Evolutionary conservation across 2,329 filamentous ascomycete genomes (phyloP).

Genomic region (Scedosporium aurantiacum): DNA sequence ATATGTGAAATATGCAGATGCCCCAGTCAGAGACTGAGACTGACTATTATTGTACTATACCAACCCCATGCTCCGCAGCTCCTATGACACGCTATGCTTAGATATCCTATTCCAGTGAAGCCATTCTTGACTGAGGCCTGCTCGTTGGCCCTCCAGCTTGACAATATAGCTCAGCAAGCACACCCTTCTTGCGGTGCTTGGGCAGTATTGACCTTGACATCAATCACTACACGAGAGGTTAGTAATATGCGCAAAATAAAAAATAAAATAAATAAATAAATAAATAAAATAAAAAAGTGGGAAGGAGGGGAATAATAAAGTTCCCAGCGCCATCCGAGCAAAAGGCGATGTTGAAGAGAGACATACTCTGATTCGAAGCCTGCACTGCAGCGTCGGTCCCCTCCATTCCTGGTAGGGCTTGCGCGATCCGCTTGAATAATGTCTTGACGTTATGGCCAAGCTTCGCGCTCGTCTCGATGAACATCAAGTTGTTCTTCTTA

Average conservation of each 20-base stretch:
- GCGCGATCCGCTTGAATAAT: constrained; percentile 94
- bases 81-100: constrained; percentile 8
- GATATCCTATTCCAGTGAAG: constrained; percentile 6
- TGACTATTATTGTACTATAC: constrained; percentile 8
- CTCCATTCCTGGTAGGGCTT: constrained; percentile 96
- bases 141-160: not conserved
- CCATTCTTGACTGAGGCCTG: not conserved
- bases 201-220: constrained; percentile 73
- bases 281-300: too few species aligned
- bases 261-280: too few species aligned
- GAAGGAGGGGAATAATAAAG: not conserved
- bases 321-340: not conserved
- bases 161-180: constrained; percentile 37
- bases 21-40: not conserved
- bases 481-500: constrained; percentile 96
- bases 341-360: not conserved
- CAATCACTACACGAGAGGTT: constrained; percentile 56
- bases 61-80: constrained; percentile 8
- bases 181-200: constrained; percentile 64
- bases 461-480: constrained; percentile 98
- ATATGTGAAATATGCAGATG: not conserved
- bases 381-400: constrained; percentile 70
- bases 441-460: constrained; percentile 96
- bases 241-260: constrained; percentile 11
- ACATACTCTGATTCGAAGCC: constrained; percentile 65